phyloP scores from a whole-genome alignment of 2,329 filamentous ascomycete genomes.

The Trichophyton rubrum region DNA sequence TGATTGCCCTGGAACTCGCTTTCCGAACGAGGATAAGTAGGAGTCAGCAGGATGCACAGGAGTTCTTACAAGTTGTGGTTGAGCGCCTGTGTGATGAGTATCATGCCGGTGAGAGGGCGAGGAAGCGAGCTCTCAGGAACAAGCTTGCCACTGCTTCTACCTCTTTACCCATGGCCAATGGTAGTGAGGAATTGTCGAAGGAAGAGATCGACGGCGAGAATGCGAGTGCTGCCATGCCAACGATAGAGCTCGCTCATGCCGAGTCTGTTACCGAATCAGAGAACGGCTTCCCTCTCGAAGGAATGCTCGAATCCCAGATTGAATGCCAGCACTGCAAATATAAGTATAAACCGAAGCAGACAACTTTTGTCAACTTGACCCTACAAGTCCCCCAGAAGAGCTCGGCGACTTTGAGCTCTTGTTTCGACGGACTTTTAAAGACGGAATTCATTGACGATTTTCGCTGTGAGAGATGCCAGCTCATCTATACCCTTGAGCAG shows the following conservation, averaged over 20 bases:
- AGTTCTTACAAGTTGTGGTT: conserved; percentile 87
- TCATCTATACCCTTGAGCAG: conserved; percentile 62
- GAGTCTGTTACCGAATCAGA: conserved; percentile 24
- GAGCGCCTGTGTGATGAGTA: conserved; percentile 92
- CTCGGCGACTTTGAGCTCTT: conserved; percentile 69
- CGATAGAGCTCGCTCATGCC: conserved; percentile 18
- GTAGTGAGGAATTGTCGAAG: not conserved
- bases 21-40: conserved; percentile 85
- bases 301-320: conserved; percentile 83
- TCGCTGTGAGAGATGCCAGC: conserved; percentile 81
- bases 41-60: conserved; percentile 94
- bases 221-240: not conserved
- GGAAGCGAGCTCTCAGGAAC: conserved; percentile 30
- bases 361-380: conserved; percentile 83
- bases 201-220: conserved; percentile 21
- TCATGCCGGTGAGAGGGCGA: conserved; percentile 65
- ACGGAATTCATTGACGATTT: conserved; percentile 95
- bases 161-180: not conserved
- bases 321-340: conserved; percentile 85
- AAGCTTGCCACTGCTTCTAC: not conserved
- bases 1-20: conserved; percentile 67
- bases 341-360: conserved; percentile 70
- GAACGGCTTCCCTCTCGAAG: conserved; percentile 76
- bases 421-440: conserved; percentile 89
- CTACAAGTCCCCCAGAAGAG: conserved; percentile 76